Evolutionary conservation across 176 grass and related monocot genomes (phyloP), one percentile per base, ranked within the genome.

Genomic region (Eragrostis curvula): DNA sequence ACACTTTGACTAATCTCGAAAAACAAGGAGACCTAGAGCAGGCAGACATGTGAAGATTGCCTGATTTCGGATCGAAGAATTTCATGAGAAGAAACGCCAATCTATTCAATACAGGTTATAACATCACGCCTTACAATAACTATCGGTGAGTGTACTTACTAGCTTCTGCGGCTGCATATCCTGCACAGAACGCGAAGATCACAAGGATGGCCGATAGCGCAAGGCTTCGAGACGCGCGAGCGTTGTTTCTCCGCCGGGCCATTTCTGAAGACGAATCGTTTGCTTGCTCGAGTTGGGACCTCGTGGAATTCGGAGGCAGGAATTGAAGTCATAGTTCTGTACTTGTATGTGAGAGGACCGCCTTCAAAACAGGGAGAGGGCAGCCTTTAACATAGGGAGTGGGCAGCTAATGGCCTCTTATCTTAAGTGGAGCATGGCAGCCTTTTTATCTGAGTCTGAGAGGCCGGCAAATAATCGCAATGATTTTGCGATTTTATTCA

Each of bases 361-460:
- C 73, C 82, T 39, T 70, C 13, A 69, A 60, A 84, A 8, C 48
- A 77, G 82, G 63, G 47, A 42, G 13, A 36, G 82, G 72, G 18
- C 41, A 7, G 12, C 72, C 82, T 39, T 69, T 13, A 69, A 59
- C 77, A 12, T 59, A 77, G 82, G 63, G 47, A 41, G 12, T 42
- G 27, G 21, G 77, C 6, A 12, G 62, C 21, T 52, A 32, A 23
- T 47, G 24, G 52, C 52, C 66, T 45, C 23, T 12, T 46, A 29
- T 58, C 2, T 53, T 8, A 12, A 14, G 40, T 41, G 20, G 30
- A 68, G 21, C 23, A 23, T 57, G 7, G 21, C 56, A 24, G 1
- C n/a, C 15, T 52, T 52, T 2, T 52, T 48, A 48, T 48, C 11
- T 48, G 46, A 48, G 12, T 49, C 47, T 36, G 32, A 52, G 50